phyloP scores from a whole-genome alignment of 2,329 filamentous ascomycete species.

The Curvularia lunata region DNA sequence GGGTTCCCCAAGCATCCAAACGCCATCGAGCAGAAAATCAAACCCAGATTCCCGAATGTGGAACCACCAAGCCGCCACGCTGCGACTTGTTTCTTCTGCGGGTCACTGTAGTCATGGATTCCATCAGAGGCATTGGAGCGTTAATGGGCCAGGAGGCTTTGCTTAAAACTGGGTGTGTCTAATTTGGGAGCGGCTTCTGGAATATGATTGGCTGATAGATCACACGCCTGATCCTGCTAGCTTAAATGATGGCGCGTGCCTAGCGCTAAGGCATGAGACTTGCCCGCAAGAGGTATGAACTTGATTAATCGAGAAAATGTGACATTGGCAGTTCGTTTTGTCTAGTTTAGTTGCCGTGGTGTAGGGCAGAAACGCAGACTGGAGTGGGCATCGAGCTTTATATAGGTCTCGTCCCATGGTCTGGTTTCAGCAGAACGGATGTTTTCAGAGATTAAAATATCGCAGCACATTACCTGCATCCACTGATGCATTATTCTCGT shows the following conservation, averaged over 20 bases:
- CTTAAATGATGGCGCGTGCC: not conserved
- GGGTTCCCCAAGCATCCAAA: not conserved
- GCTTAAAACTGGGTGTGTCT: conserved; percentile 22
- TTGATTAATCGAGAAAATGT: not conserved
- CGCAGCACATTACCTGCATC: not conserved
- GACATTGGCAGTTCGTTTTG: not conserved
- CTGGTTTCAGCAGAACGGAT: not conserved
- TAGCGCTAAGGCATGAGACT: not conserved
- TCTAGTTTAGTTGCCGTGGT: not conserved
- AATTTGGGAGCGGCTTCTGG: conserved; percentile 12
- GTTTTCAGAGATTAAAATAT: not conserved
- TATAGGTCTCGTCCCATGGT: not conserved
- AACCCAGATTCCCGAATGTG: conserved; percentile 7
- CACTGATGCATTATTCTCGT: not conserved
- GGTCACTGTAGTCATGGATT: conserved; percentile 1
- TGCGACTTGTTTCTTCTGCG: conserved; percentile 13
- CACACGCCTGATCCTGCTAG: not conserved
- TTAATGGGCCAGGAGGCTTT: conserved; percentile 18
- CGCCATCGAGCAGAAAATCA: conserved; percentile 8
- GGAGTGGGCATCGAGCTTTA: not conserved
- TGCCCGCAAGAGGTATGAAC: not conserved
- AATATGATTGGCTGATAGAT: conserved; percentile 18
- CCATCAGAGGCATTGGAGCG: conserved; percentile 18
- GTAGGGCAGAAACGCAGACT: not conserved
- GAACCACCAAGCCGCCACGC: conserved; percentile 10